phyloP scores from a whole-genome alignment of 2,329 filamentous ascomycete species.

The Nigrospora osmanthi region DNA sequence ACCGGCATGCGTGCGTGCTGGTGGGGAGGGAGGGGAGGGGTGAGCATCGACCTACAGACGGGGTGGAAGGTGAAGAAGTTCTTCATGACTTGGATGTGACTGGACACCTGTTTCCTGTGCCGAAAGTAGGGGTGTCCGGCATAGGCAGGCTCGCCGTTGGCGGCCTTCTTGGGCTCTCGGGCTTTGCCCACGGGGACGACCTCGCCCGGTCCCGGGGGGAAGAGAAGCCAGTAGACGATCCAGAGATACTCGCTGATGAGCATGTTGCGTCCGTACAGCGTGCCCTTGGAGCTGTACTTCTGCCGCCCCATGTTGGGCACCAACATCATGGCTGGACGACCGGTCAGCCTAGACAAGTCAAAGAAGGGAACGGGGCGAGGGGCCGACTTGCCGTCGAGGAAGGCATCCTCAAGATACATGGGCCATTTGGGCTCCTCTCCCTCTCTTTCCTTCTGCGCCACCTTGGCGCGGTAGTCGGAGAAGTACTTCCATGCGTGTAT shows the following conservation, averaged over 20 bases:
- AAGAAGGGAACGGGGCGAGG: not conserved
- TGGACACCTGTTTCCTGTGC: constrained; percentile 56
- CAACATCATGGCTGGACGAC: constrained; percentile 46
- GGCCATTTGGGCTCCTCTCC: constrained; percentile 57
- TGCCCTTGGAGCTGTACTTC: constrained; percentile 57
- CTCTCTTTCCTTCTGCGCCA: constrained; percentile 51
- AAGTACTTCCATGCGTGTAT: constrained; percentile 57
- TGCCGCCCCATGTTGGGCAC: constrained; percentile 60
- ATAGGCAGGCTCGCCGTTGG: constrained; percentile 12
- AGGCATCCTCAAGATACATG: constrained; percentile 55
- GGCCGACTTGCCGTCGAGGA: constrained; percentile 52
- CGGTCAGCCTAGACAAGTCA: constrained; percentile 9
- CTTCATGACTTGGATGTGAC: constrained; percentile 64
- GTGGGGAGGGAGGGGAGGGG: not conserved
- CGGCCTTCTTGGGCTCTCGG: constrained; percentile 10
- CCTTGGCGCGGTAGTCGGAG: constrained; percentile 57
- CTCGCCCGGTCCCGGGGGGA: constrained; percentile 32
- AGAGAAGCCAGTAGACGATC: constrained; percentile 38
- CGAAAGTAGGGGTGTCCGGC: constrained; percentile 24
- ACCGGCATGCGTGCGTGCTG: not conserved
- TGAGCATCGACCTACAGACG: constrained; percentile 42
- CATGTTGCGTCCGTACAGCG: constrained; percentile 62
- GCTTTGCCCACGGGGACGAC: constrained; percentile 37
- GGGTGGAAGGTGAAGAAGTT: constrained; percentile 55
- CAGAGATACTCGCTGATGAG: constrained; percentile 62